phyloP scores from a whole-genome alignment of 306 rosid genomes.

The Styphnolobium japonicum region DNA sequence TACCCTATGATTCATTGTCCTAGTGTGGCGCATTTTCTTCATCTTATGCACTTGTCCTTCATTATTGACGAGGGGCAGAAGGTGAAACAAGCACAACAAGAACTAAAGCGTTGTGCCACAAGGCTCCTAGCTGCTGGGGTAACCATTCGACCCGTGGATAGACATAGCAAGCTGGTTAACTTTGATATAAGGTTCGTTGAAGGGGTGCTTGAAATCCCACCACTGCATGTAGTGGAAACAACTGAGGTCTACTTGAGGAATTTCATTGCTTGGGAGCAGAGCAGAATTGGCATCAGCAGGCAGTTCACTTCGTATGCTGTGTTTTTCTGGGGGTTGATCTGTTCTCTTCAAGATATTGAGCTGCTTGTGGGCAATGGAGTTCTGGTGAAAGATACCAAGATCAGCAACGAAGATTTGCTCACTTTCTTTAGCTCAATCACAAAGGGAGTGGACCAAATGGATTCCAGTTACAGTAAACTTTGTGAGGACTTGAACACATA shows the following conservation, averaged over 20 bases:
- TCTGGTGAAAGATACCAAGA: background rate
- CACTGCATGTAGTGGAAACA: slow-evolving; percentile 6
- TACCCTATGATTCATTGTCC: slow-evolving; percentile 24
- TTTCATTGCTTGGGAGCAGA: slow-evolving; percentile 38
- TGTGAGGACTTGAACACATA: slow-evolving; percentile 34
- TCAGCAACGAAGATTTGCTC: slow-evolving; percentile 15
- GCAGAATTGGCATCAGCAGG: slow-evolving; percentile 19
- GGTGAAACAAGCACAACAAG: slow-evolving; percentile 31
- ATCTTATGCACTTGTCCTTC: slow-evolving; percentile 36
- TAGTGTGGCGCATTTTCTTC: slow-evolving; percentile 29
- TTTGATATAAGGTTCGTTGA: slow-evolving; percentile 18
- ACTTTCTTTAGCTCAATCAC: slow-evolving; percentile 8
- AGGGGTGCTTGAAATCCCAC: slow-evolving; percentile 29
- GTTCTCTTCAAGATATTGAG: slow-evolving; percentile 19
- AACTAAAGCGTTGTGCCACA: slow-evolving; percentile 26
- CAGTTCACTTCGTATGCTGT: slow-evolving; percentile 37
- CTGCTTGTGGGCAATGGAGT: slow-evolving; percentile 25
- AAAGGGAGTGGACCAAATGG: slow-evolving; percentile 26
- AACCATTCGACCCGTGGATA: slow-evolving; percentile 12
- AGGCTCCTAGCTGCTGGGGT: slow-evolving; percentile 31
- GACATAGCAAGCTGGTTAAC: background rate
- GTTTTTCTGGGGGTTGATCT: slow-evolving; percentile 32
- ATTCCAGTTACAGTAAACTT: slow-evolving; percentile 24
- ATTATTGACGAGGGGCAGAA: slow-evolving; percentile 16
- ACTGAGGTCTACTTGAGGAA: slow-evolving; percentile 33